Evolutionary conservation across 805 yeast species (phyloP).

Genomic region (Nakazawaea holstii): DNA sequence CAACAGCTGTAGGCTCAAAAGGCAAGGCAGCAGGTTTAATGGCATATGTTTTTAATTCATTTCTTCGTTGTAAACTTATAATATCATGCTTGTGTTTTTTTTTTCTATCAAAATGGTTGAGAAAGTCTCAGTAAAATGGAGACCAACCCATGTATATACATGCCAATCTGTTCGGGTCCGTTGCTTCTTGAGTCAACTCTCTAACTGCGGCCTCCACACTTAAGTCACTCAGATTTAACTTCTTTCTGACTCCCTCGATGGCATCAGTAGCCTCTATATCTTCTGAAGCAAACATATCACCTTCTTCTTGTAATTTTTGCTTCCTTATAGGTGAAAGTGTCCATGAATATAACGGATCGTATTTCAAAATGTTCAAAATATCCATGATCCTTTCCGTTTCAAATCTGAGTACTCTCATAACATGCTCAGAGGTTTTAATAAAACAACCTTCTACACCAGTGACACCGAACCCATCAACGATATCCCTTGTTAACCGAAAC

Average conservation of each 20-base stretch:
- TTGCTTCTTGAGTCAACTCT: constrained; percentile 74
- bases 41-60: background rate
- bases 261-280: constrained; percentile 65
- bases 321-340: constrained; percentile 70
- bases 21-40: background rate
- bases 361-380: constrained; percentile 76
- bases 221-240: constrained; percentile 59
- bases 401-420: constrained; percentile 57
- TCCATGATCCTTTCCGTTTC: constrained; percentile 70
- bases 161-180: constrained; percentile 61
- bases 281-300: constrained; percentile 10
- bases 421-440: constrained; percentile 65
- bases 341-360: constrained; percentile 96
- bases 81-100: background rate
- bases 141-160: constrained; percentile 82
- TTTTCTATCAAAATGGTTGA: background rate
- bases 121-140: constrained; percentile 48
- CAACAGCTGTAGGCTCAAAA: background rate
- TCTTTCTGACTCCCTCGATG: constrained; percentile 62
- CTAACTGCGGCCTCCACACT: constrained; percentile 82
- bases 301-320: constrained; percentile 38
- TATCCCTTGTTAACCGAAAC: constrained; percentile 82
- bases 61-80: background rate
- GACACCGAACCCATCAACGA: constrained; percentile 89
- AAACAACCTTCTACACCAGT: constrained; percentile 81